Evolutionary conservation across 768 basidiomycete species (phyloP).

Genomic region (Crassisporium funariophilum): DNA sequence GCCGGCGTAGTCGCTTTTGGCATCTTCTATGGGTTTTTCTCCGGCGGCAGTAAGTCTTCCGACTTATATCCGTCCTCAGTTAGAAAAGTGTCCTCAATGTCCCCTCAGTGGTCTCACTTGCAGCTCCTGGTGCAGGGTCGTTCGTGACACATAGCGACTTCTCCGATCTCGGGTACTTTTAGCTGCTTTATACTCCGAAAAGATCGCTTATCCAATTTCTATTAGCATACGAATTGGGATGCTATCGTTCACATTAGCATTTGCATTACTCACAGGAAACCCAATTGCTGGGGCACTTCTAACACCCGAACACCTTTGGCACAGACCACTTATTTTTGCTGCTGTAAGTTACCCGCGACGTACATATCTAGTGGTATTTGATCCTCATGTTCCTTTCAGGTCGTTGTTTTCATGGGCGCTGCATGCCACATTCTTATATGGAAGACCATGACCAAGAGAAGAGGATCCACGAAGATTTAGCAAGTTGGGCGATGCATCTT

Average conservation of each 20-base stretch:
- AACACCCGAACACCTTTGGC: slow-evolving; percentile 42
- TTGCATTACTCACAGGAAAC: slow-evolving; percentile 50
- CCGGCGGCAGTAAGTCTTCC: slow-evolving; percentile 52
- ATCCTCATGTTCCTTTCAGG: slow-evolving; percentile 18
- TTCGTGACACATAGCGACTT: slow-evolving; percentile 41
- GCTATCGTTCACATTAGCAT: slow-evolving; percentile 43
- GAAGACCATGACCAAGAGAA: slow-evolving; percentile 32
- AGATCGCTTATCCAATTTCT: slow-evolving; percentile 1
- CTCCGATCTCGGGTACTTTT: slow-evolving; percentile 46
- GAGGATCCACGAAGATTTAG: slow-evolving; percentile 26
- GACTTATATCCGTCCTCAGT: too few species aligned
- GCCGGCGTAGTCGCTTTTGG: slow-evolving; percentile 46
- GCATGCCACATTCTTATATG: slow-evolving; percentile 33
- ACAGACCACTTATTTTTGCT: slow-evolving; percentile 45
- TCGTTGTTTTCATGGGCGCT: slow-evolving; percentile 36
- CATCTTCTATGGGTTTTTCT: slow-evolving; percentile 57
- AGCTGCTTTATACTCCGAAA: not conserved
- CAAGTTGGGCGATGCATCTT: too few species aligned
- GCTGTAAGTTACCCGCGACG: slow-evolving; percentile 32
- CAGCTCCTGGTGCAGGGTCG: slow-evolving; percentile 39
- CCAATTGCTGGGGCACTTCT: slow-evolving; percentile 56
- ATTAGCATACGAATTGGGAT: slow-evolving; percentile 48
- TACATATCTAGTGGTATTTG: not conserved
- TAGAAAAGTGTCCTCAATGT: not conserved
- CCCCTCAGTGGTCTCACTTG: slow-evolving; percentile 40